A percentile compares a stretch with the other conserved stretches of the same genome.
These are phyloP conservation scores for Sporothrix globosa DNA, from an alignment of 2,329 filamentous ascomycete genomes.

Conservation along the genomic window DNA sequence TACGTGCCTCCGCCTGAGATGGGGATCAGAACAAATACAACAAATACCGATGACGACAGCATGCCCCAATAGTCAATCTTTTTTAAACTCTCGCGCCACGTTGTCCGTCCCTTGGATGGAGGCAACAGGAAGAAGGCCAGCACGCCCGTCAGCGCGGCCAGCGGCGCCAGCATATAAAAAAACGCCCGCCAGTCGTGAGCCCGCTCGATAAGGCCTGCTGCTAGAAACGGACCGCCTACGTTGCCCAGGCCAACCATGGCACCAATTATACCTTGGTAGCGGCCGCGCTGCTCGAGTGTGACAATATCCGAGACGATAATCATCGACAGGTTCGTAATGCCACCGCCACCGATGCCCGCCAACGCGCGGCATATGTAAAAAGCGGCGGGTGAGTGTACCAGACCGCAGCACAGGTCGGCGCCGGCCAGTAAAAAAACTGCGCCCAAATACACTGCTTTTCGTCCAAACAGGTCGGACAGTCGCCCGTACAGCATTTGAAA, in stretches of 20 bases:
- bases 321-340: constrained; percentile 62
- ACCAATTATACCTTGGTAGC: constrained; percentile 53
- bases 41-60: constrained; percentile 56
- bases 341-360: constrained; percentile 64
- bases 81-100: constrained; percentile 48
- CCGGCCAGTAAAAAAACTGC: constrained; percentile 57
- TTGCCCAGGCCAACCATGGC: constrained; percentile 49
- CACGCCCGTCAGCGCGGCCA: constrained; percentile 49
- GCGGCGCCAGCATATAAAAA: constrained; percentile 55
- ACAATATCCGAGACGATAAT: constrained; percentile 66
- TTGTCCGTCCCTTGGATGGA: not conserved
- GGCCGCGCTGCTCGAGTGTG: constrained; percentile 61
- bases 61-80: constrained; percentile 65
- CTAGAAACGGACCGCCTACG: constrained; percentile 49
- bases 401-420: constrained; percentile 62
- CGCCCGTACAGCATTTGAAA: constrained; percentile 68
- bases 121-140: constrained; percentile 48
- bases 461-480: constrained; percentile 64
- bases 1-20: constrained; percentile 62
- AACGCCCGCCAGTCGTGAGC: constrained; percentile 47
- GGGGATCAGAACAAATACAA: constrained; percentile 64
- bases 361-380: constrained; percentile 65
- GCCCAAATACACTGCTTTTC: constrained; percentile 61
- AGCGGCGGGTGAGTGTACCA: constrained; percentile 59
- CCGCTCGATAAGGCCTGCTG: constrained; percentile 44